A percentile compares a stretch with the other conserved stretches of the same genome.
phyloP scores from a whole-genome alignment of 768 basidiomycete species.

The Trametes punicea region DNA sequence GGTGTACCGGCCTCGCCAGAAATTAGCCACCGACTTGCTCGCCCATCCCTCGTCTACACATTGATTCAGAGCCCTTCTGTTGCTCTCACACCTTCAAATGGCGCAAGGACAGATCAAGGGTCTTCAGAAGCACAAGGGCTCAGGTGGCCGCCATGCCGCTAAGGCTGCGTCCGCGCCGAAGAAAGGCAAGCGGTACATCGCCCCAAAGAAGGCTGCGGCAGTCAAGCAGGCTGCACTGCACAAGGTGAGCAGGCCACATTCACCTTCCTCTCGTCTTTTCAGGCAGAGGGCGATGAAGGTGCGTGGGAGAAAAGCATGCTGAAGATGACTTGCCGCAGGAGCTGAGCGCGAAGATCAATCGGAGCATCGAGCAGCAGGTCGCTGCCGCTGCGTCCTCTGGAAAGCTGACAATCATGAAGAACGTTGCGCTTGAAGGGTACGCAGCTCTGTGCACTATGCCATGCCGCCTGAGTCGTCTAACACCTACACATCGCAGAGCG shows the following conservation, averaged over 20 bases:
- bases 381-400: constrained; percentile 84
- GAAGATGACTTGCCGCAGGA: constrained; percentile 44
- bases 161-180: constrained; percentile 70
- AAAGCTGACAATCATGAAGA: constrained; percentile 91
- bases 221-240: constrained; percentile 77
- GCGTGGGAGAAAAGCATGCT: not conserved
- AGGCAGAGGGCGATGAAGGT: not conserved
- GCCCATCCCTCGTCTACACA: too few relatives aligned
- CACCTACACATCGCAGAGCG: constrained; percentile 12
- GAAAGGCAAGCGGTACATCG: constrained; percentile 74
- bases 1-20: not conserved
- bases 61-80: not conserved
- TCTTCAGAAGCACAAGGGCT: constrained; percentile 49
- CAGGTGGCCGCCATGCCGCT: constrained; percentile 48
- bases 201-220: constrained; percentile 76
- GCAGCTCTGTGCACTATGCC: constrained; percentile 6
- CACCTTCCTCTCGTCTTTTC: not conserved
- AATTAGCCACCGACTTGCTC: not conserved
- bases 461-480: not conserved
- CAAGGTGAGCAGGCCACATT: constrained; percentile 48
- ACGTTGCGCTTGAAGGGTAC: constrained; percentile 43
- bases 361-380: constrained; percentile 90
- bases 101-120: constrained; percentile 87
- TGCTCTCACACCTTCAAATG: constrained; percentile 40
- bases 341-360: constrained; percentile 87